phyloP scores from a whole-genome alignment of 305 asterid species.

The Plantago lanceolata region DNA sequence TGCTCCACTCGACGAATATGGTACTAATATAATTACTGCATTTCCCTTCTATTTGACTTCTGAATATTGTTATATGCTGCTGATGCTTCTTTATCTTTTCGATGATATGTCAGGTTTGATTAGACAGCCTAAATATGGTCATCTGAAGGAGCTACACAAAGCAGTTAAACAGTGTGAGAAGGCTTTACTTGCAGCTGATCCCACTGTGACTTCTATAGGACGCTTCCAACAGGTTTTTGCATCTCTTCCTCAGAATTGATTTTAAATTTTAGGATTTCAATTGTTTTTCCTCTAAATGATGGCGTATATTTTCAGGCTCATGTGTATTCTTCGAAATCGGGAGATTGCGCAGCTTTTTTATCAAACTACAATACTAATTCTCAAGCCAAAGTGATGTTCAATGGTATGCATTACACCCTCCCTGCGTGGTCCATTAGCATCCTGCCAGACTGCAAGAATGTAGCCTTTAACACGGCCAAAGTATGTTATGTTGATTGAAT shows the following conservation, averaged over 20 bases:
- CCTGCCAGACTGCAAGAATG: constrained; percentile 85
- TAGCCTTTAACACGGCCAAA: constrained; percentile 79
- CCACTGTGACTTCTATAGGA: constrained; percentile 75
- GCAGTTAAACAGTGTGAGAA: constrained; percentile 72
- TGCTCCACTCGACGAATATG: constrained; percentile 95
- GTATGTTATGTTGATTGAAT: constrained; percentile 34
- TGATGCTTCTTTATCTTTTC: not conserved
- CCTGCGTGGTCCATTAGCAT: constrained; percentile 96
- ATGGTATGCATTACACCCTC: constrained; percentile 65
- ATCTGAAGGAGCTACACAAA: constrained; percentile 78
- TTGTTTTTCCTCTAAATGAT: constrained; percentile 20
- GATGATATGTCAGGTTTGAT: constrained; percentile 51
- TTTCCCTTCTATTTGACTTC: not conserved
- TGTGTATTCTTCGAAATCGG: constrained; percentile 61
- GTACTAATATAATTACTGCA: constrained; percentile 32
- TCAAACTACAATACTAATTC: constrained; percentile 62
- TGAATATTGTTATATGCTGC: not conserved
- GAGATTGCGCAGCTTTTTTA: constrained; percentile 78
- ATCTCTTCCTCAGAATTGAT: constrained; percentile 11
- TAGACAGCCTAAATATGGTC: constrained; percentile 86
- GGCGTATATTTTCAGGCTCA: constrained; percentile 52
- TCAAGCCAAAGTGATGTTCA: constrained; percentile 65
- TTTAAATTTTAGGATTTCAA: not conserved
- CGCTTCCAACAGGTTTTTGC: constrained; percentile 70
- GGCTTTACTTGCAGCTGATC: constrained; percentile 73